Conservation (phyloP, 331 rosid species). For the Malus hybrid region DNA sequence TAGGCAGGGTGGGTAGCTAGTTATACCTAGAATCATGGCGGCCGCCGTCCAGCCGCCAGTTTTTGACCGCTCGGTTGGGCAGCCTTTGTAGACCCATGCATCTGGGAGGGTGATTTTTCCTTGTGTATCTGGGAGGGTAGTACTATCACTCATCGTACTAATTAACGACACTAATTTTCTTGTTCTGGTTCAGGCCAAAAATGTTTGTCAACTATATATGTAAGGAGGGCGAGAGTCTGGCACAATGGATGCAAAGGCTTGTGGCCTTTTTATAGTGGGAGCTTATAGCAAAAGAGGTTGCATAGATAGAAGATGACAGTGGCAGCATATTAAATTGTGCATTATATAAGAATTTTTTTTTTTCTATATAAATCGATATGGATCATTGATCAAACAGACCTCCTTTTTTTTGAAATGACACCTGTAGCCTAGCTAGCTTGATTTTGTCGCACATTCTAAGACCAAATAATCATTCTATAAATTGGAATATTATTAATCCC, state of each 20-base stretch:
- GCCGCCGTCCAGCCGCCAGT: slow-evolving; percentile 85
- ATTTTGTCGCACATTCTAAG: background rate
- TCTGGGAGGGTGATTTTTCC: slow-evolving; percentile 42
- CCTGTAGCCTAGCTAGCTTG: background rate
- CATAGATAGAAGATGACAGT: background rate
- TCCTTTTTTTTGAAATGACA: background rate
- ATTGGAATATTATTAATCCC: background rate
- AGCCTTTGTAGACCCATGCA: slow-evolving; percentile 75
- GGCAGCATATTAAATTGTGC: background rate
- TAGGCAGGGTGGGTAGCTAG: background rate
- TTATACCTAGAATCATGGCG: slow-evolving; percentile 68
- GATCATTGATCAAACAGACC: background rate
- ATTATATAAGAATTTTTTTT: background rate
- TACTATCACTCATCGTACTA: slow-evolving; percentile 6
- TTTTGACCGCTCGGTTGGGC: slow-evolving; percentile 44
- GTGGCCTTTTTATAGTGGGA: slow-evolving; percentile 6
- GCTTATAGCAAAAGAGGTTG: background rate
- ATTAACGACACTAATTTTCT: background rate
- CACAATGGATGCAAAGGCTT: background rate
- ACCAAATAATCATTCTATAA: background rate
- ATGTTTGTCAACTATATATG: background rate
- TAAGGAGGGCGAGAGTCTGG: background rate
- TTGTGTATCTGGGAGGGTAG: slow-evolving; percentile 37
- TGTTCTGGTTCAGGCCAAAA: background rate
- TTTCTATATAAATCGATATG: background rate